phyloP scores from a whole-genome alignment of 1,139 yeast genomes.

The Insectozyma bohioensis region DNA sequence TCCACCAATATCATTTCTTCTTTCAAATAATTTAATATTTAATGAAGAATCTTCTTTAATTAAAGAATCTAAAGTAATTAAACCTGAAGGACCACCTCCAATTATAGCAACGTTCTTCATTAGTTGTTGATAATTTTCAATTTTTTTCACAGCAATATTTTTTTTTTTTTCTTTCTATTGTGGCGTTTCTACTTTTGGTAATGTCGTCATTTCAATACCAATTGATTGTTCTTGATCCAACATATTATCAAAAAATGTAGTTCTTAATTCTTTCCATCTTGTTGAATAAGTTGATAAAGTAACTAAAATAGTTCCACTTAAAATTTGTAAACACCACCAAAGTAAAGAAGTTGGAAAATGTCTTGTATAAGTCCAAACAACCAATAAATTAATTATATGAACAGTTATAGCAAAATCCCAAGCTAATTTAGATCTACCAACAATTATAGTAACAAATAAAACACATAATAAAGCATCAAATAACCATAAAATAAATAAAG shows the following conservation, averaged over 20 bases:
- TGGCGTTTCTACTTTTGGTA: slow-evolving; percentile 3
- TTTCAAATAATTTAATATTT: slow-evolving; percentile 44
- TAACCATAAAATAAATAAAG: slow-evolving; percentile 73
- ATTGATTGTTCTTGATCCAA: slow-evolving; percentile 36
- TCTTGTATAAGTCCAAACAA: slow-evolving; percentile 66
- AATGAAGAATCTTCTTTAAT: slow-evolving; percentile 43
- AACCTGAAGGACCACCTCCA: slow-evolving; percentile 74
- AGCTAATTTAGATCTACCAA: slow-evolving; percentile 89
- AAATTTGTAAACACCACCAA: slow-evolving; percentile 84
- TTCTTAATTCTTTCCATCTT: slow-evolving; percentile 83
- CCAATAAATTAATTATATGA: slow-evolving; percentile 73
- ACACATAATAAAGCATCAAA: slow-evolving; percentile 77
- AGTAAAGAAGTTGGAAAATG: slow-evolving; percentile 66
- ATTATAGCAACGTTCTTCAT: slow-evolving; percentile 43
- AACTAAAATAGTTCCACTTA: slow-evolving; percentile 68
- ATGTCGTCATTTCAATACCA: slow-evolving; percentile 3
- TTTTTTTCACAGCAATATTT: slow-evolving; percentile 15
- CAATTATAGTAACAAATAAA: slow-evolving; percentile 78
- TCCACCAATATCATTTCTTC: slow-evolving; percentile 44
- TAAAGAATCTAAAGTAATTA: slow-evolving; percentile 56
- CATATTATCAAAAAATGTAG: slow-evolving; percentile 84
- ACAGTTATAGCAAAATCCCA: slow-evolving; percentile 94
- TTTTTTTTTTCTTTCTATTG: slow-evolving; percentile 7
- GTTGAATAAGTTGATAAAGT: slow-evolving; percentile 83
- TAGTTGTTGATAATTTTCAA: no score